phyloP scores from a whole-genome alignment of 345 rosid species.

The Citrus unshiu region DNA sequence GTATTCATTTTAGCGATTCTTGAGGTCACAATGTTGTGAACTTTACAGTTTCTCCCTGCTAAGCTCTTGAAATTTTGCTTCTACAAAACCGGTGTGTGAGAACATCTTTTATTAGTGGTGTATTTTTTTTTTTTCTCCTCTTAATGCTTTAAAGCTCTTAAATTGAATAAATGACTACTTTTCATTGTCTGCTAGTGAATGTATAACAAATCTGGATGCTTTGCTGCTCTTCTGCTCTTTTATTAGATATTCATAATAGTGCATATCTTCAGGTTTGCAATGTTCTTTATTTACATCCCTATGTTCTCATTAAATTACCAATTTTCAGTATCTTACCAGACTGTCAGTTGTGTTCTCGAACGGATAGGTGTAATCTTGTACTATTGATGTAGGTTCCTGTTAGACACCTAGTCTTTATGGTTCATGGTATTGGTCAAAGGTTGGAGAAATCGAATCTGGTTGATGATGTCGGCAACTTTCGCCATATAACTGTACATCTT shows the following conservation, averaged over 20 bases:
- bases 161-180: background rate
- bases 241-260: background rate
- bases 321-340: background rate
- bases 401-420: constrained; percentile 94
- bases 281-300: background rate
- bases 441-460: constrained; percentile 95
- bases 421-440: constrained; percentile 98
- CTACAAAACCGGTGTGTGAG: background rate
- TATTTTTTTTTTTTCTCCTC: background rate
- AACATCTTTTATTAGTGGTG: background rate
- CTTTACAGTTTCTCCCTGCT: background rate
- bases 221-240: background rate
- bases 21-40: too few relatives aligned
- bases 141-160: background rate
- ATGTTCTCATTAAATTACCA: background rate
- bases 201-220: background rate
- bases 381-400: constrained; percentile 78
- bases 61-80: background rate
- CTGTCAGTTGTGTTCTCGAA: background rate
- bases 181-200: background rate
- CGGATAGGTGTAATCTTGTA: constrained; percentile 9
- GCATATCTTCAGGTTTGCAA: background rate
- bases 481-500: constrained; percentile 75
- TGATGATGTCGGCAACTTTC: constrained; percentile 87
- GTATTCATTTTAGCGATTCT: too few relatives aligned